These are phyloP conservation scores for Bryopsis sp. DNA, from an alignment of 139 green algal species.

Conservation along the genomic window DNA sequence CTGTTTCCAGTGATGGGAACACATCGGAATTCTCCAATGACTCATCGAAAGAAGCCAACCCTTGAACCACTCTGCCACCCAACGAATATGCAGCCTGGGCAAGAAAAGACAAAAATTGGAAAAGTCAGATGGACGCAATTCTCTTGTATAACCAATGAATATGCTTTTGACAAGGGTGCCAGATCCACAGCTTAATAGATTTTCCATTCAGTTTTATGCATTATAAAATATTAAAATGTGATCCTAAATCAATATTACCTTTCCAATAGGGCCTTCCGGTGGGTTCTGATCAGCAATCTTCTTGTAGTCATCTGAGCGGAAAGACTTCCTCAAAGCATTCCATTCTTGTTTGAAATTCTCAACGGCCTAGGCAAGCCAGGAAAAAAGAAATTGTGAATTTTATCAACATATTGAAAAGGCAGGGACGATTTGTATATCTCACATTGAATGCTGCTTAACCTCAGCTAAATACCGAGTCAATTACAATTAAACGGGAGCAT, in stretches of 20 bases:
- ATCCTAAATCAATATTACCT: no score
- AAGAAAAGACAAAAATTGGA: no score
- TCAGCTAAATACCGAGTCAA: no score
- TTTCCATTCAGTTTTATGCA: no score
- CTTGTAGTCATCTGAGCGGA: constrained; percentile 57
- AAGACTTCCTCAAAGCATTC: constrained; percentile 41
- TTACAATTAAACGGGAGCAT: no score
- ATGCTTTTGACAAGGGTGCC: background rate
- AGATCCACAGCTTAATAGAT: no score
- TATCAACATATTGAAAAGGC: no score
- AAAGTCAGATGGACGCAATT: no score
- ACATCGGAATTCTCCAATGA: constrained; percentile 3
- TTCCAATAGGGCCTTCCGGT: constrained; percentile 13
- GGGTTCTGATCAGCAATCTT: constrained; percentile 33
- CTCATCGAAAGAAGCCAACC: background rate
- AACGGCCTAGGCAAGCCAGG: constrained; percentile 28
- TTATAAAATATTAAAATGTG: no score
- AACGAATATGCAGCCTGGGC: constrained; percentile 2
- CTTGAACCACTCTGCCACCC: background rate
- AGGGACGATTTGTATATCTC: no score
- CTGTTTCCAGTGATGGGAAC: background rate
- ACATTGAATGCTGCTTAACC: no score
- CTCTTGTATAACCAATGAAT: background rate
- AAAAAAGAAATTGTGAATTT: background rate
- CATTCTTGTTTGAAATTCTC: constrained; percentile 69